Evolutionary conservation across 2,329 filamentous ascomycete genomes (phyloP).

Genomic region (Lomentospora prolificans): DNA sequence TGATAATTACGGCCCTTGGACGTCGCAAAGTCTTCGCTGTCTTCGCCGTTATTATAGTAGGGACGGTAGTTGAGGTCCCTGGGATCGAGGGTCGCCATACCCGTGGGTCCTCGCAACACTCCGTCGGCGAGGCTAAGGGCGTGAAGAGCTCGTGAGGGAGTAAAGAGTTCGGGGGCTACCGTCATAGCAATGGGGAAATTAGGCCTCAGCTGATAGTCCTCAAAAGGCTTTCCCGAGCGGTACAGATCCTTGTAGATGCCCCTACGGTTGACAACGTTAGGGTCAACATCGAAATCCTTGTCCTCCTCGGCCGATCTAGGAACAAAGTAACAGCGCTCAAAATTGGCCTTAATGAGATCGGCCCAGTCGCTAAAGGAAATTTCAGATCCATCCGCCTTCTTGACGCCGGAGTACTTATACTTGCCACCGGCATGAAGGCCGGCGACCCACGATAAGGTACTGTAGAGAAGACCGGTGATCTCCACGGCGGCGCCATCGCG

Average conservation of each 20-base stretch:
- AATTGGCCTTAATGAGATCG: slow-evolving; percentile 66
- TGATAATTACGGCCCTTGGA: slow-evolving; percentile 96
- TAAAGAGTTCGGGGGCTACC: slow-evolving; percentile 82
- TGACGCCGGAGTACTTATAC: slow-evolving; percentile 67
- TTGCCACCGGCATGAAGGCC: slow-evolving; percentile 56
- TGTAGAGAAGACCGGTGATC: slow-evolving; percentile 90
- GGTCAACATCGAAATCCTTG: slow-evolving; percentile 67
- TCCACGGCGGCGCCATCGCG: slow-evolving; percentile 92
- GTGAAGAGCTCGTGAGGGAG: slow-evolving; percentile 63
- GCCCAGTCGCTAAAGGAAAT: slow-evolving; percentile 77
- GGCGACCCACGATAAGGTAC: slow-evolving; percentile 71
- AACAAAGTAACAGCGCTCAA: slow-evolving; percentile 87
- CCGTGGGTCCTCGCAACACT: slow-evolving; percentile 72
- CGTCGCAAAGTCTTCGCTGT: slow-evolving; percentile 82
- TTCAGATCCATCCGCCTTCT: slow-evolving; percentile 44
- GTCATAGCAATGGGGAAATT: slow-evolving; percentile 97
- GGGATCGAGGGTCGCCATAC: slow-evolving; percentile 94
- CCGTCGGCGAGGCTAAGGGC: slow-evolving; percentile 74
- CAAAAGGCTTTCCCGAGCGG: slow-evolving; percentile 85
- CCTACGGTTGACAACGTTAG: slow-evolving; percentile 71
- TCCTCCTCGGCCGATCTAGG: slow-evolving; percentile 63
- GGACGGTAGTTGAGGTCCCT: slow-evolving; percentile 87
- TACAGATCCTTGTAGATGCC: slow-evolving; percentile 99
- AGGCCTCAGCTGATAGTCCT: slow-evolving; percentile 90
- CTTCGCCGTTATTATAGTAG: slow-evolving; percentile 91